Conservation (phyloP, 2,329 filamentous ascomycete genomes). For the Fusarium hostae region DNA sequence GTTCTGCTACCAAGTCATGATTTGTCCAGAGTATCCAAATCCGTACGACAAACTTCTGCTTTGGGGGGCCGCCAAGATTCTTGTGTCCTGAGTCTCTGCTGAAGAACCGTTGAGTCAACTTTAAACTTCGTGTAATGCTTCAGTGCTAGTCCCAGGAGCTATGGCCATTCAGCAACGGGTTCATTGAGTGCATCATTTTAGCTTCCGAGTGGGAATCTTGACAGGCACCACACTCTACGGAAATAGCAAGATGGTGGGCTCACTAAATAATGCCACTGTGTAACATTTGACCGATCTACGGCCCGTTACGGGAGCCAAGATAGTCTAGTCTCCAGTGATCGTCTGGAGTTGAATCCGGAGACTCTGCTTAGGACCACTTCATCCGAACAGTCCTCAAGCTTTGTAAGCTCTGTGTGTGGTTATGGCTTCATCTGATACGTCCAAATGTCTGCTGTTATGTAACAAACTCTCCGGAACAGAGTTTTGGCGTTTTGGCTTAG, state of each 20-base stretch:
- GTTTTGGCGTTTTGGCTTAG: background rate
- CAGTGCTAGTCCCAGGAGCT: conserved; percentile 13
- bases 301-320: background rate
- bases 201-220: conserved; percentile 19
- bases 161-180: conserved; percentile 1
- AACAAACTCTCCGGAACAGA: background rate
- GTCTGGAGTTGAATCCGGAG: background rate
- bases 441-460: conserved; percentile 6
- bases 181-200: conserved; percentile 1
- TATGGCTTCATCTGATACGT: background rate
- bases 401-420: background rate
- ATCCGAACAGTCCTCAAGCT: background rate
- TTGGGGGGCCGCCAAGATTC: background rate
- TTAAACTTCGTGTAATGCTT: background rate
- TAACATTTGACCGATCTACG: background rate
- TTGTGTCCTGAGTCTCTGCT: background rate
- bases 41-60: conserved; percentile 6
- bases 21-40: background rate
- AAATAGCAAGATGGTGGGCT: conserved; percentile 9
- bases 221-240: conserved; percentile 12
- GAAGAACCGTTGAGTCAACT: background rate
- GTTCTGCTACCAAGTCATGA: background rate
- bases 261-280: conserved; percentile 11
- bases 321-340: background rate
- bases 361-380: background rate